Evolutionary conservation across 192 early-diverging fungal species (phyloP).

Genomic region (Rhizoclosmatium sp.): DNA sequence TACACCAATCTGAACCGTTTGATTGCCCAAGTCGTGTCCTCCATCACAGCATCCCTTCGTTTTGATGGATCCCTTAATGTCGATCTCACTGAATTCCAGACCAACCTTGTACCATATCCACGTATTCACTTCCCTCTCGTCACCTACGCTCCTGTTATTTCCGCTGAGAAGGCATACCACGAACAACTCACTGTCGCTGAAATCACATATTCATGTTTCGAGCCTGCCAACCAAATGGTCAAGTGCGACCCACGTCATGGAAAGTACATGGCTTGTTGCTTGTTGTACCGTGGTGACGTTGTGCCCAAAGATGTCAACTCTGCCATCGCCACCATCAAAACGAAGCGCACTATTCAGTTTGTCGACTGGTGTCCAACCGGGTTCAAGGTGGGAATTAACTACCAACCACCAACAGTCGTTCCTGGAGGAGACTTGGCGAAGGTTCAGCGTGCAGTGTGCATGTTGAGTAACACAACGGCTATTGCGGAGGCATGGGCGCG

Average conservation of each 20-base stretch:
- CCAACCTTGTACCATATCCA: slow-evolving; percentile 99
- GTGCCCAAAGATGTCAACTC: slow-evolving; percentile 96
- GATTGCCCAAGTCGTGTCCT: slow-evolving; percentile 98
- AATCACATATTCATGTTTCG: slow-evolving; percentile 97
- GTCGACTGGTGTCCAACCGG: slow-evolving; percentile 99
- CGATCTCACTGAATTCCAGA: slow-evolving; percentile 99
- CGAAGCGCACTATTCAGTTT: slow-evolving; percentile 96
- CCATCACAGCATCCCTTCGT: slow-evolving; percentile 98
- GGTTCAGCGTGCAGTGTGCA: slow-evolving; percentile 95
- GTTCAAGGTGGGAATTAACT: slow-evolving; percentile 99
- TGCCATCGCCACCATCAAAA: slow-evolving; percentile 90
- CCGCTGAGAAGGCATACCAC: slow-evolving; percentile 95
- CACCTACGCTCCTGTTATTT: slow-evolving; percentile 94
- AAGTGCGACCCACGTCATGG: slow-evolving; percentile 97
- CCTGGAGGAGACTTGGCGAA: slow-evolving; percentile 95
- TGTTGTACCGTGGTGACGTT: slow-evolving; percentile 97
- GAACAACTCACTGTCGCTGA: slow-evolving; percentile 95
- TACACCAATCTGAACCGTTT: slow-evolving; percentile 98
- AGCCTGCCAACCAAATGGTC: slow-evolving; percentile 99
- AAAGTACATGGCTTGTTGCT: slow-evolving; percentile 99
- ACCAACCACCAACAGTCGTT: slow-evolving; percentile 88
- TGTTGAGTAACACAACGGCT: slow-evolving; percentile 95
- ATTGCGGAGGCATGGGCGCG: slow-evolving; percentile 97
- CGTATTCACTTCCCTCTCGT: slow-evolving; percentile 98
- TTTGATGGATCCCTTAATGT: slow-evolving; percentile 99